Base-by-base conservation (phyloP, 2,329 filamentous ascomycete genomes). In the Monilinia fructigena region DNA sequence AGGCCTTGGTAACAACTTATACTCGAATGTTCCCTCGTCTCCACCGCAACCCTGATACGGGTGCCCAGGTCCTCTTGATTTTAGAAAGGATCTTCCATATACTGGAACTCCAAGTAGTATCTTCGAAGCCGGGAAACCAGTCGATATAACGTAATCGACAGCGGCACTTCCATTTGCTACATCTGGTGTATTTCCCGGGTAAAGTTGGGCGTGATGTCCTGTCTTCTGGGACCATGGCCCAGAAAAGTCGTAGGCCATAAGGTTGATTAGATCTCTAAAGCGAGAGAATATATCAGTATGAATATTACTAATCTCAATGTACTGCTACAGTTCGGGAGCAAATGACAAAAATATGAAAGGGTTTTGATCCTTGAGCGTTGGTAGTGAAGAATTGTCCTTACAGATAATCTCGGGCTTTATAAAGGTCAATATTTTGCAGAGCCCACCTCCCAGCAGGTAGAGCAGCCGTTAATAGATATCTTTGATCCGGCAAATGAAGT, bases 171-270 rank as follows among this genome's bases (percentile, higher is more conserved):
- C 88, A 1, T 89, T 92, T 1, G 85, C 81, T 69, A 89, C 83
- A 70, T 83, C 85, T 8, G 75, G 69, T 64, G 77, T 80, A 66
- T 53, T 48, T 47, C 86, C 83, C 1, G 86, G 80, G 74, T 88
- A 91, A 1, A 95, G 84, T 75, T 93, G 90, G 5, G 90, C 86
- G 65, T 94, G 91, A 75, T 94, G 89, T 8, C 90, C 91, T 55
- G 85, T 86, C 66, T 83, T 83, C 40, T 80, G 75, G 1, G 84
- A 85, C 90, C 90, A 93, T 4, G 85, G 81, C 1, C 91, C 90
- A 35, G 85, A 87, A 74, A 93, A 91, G 76, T 95, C 91, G 77
- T 93, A 95, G 1, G 90, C 85, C 85, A 90, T 92, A 47, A 95
- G 79, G 76, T 94, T 94, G 76, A 95, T 79, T 69, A 88, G 83